phyloP scores from a whole-genome alignment of 441 rosid species.

The Gossypium lobatum region DNA sequence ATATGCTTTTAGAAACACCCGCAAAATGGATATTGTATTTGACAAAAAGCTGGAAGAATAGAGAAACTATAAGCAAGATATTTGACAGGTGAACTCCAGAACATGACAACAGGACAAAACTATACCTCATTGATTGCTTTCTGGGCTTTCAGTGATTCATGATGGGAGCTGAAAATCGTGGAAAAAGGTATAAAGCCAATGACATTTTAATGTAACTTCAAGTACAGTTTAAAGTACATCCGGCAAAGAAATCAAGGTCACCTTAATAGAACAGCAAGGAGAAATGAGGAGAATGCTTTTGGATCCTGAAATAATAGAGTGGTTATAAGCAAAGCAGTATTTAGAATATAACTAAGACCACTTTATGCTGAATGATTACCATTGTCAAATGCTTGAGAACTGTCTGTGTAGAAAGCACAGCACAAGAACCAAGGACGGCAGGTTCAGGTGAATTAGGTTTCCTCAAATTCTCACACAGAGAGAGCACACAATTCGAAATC shows the following conservation, averaged over 20 bases:
- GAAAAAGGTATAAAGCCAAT: constrained; percentile 19
- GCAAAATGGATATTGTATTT: constrained; percentile 93
- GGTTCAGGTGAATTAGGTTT: constrained; percentile 63
- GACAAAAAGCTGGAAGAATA: constrained; percentile 86
- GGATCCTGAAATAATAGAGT: constrained; percentile 65
- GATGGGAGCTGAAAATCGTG: constrained; percentile 73
- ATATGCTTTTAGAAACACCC: constrained; percentile 82
- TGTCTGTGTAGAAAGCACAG: constrained; percentile 84
- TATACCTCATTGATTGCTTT: constrained; percentile 93
- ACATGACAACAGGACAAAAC: constrained; percentile 9
- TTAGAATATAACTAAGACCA: constrained; percentile 17
- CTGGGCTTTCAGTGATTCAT: constrained; percentile 89
- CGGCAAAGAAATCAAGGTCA: constrained; percentile 23
- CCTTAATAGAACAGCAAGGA: constrained; percentile 94
- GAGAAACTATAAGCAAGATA: constrained; percentile 20
- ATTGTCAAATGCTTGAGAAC: constrained; percentile 90
- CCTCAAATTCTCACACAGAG: constrained; percentile 65
- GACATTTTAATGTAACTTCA: constrained; percentile 1
- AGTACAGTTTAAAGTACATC: constrained; percentile 11
- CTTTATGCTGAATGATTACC: constrained; percentile 42
- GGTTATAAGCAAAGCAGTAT: constrained; percentile 26
- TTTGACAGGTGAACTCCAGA: not conserved
- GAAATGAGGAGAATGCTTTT: constrained; percentile 72
- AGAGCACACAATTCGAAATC: constrained; percentile 82
- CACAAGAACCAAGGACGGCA: constrained; percentile 93